phyloP scores from a whole-genome alignment of 192 early-diverging fungal species.

The Entophlyctis luteolus region DNA sequence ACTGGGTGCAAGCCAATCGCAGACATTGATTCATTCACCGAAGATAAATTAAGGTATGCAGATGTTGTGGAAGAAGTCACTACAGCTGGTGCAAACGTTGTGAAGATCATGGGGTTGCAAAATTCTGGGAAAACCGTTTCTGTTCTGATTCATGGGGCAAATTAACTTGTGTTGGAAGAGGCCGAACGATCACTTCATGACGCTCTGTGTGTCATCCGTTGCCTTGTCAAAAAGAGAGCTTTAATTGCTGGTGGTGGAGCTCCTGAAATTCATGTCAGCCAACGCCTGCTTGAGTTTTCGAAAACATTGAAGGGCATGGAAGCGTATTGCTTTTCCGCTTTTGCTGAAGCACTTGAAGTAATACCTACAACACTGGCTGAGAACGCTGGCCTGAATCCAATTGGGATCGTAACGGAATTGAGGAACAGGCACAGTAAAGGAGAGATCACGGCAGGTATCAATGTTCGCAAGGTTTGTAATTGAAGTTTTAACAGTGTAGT shows the following conservation, averaged over 20 bases:
- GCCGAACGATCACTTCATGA: slow-evolving; percentile 97
- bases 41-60: slow-evolving; percentile 96
- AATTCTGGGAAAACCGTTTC: slow-evolving; percentile 89
- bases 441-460: slow-evolving; percentile 91
- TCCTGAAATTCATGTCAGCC: slow-evolving; percentile 94
- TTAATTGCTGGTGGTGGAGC: slow-evolving; percentile 97
- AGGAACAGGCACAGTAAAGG: slow-evolving; percentile 91
- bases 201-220: slow-evolving; percentile 96
- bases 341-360: slow-evolving; percentile 94
- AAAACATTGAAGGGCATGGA: slow-evolving; percentile 93
- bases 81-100: slow-evolving; percentile 79
- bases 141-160: slow-evolving; percentile 91
- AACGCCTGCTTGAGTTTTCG: slow-evolving; percentile 76
- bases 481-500: neutral
- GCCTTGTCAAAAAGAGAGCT: slow-evolving; percentile 95
- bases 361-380: slow-evolving; percentile 98
- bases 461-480: slow-evolving; percentile 80
- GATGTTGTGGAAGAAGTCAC: slow-evolving; percentile 91
- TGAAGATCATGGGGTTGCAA: slow-evolving; percentile 92
- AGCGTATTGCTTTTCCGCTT: slow-evolving; percentile 94
- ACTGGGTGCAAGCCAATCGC: slow-evolving; percentile 99
- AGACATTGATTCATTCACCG: slow-evolving; percentile 97
- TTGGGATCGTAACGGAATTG: slow-evolving; percentile 94
- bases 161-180: slow-evolving; percentile 93
- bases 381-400: slow-evolving; percentile 96